These are phyloP conservation scores for Phytopythium vexans DNA, from an alignment of 352 stramenopile species.

Conservation along the genomic window DNA sequence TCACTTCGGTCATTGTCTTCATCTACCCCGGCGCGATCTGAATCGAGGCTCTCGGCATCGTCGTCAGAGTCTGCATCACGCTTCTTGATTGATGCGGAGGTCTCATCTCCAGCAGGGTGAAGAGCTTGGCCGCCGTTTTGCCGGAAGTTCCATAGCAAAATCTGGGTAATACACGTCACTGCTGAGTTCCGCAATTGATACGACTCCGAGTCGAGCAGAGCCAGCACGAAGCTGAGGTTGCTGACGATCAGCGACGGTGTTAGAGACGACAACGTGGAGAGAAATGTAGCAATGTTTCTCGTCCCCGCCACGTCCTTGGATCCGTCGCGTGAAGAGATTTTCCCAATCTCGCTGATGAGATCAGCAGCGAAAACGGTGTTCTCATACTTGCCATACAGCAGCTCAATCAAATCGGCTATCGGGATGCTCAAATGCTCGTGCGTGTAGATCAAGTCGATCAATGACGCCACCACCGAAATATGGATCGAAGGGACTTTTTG, in stretches of 20 bases:
- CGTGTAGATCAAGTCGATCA: slow-evolving; percentile 73
- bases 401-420: slow-evolving; percentile 59
- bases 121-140: slow-evolving; percentile 35
- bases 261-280: slow-evolving; percentile 57
- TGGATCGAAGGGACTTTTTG: slow-evolving; percentile 63
- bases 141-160: slow-evolving; percentile 73
- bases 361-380: slow-evolving; percentile 64
- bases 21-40: slow-evolving; percentile 16
- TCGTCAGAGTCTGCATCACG: slow-evolving; percentile 16
- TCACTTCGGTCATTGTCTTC: slow-evolving; percentile 14
- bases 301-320: slow-evolving; percentile 73
- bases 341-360: slow-evolving; percentile 73
- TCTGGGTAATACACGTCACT: slow-evolving; percentile 72
- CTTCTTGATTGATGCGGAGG: slow-evolving; percentile 6
- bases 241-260: slow-evolving; percentile 69
- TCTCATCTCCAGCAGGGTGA: slow-evolving; percentile 9
- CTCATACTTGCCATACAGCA: slow-evolving; percentile 57
- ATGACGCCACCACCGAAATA: slow-evolving; percentile 62
- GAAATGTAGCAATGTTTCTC: slow-evolving; percentile 71
- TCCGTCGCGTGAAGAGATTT: slow-evolving; percentile 62
- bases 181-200: slow-evolving; percentile 76
- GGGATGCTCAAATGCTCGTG: slow-evolving; percentile 62
- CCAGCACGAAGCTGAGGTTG: slow-evolving; percentile 75
- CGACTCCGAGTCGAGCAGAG: slow-evolving; percentile 68
- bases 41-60: slow-evolving; percentile 20